A percentile compares a stretch with the other conserved stretches of the same genome.
phyloP scores from a whole-genome alignment of 306 rosid species.

The Heteromeles arbutifolia region DNA sequence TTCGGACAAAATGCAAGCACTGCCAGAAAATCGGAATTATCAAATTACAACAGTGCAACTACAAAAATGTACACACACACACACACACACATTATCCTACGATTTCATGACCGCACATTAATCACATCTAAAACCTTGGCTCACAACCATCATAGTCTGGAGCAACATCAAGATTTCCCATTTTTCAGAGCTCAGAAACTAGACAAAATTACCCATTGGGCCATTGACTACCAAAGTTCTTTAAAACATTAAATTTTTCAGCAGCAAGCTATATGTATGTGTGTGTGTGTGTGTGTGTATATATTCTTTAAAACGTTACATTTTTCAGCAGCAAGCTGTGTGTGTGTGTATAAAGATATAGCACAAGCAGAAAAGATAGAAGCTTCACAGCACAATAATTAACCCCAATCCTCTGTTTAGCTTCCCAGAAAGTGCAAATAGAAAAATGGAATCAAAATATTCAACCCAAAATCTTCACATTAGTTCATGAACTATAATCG shows the following conservation, averaged over 20 bases:
- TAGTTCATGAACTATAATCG: not conserved
- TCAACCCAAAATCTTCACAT: constrained; percentile 12
- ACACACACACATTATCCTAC: not conserved
- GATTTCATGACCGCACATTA: not conserved
- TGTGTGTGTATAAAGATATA: not conserved
- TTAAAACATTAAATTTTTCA: not conserved
- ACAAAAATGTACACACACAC: not conserved
- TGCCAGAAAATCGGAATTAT: constrained; percentile 18
- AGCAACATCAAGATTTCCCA: not conserved
- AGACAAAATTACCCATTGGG: not conserved
- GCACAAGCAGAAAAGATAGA: not conserved
- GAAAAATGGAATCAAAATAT: not conserved
- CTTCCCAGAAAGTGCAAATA: not conserved
- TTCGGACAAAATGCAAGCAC: constrained; percentile 96
- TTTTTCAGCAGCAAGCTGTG: not conserved
- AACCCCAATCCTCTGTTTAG: not conserved
- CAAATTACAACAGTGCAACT: not conserved
- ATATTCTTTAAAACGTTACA: not conserved
- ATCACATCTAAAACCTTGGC: not conserved
- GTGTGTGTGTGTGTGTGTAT: too few relatives aligned
- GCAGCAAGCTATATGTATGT: too few relatives aligned
- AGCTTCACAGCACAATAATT: not conserved
- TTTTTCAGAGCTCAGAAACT: not conserved
- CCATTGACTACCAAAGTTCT: not conserved
- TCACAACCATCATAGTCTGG: not conserved